These are phyloP conservation scores for Coemansia javaensis DNA, from an alignment of 192 early-diverging fungal species.

Conservation along the genomic window DNA sequence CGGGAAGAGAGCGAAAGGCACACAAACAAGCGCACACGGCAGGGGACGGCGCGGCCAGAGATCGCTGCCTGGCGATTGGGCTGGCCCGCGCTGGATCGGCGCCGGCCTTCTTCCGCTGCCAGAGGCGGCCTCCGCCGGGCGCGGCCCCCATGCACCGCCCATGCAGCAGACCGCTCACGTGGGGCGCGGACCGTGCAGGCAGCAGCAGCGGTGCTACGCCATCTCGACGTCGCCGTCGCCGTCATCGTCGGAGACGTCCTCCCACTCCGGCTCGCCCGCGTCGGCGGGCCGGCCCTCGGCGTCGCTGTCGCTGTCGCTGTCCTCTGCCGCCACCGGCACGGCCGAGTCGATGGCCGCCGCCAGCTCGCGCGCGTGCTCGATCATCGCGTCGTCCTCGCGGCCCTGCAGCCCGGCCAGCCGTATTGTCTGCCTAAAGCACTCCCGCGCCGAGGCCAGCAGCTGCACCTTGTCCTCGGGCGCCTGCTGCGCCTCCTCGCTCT, in stretches of 20 bases:
- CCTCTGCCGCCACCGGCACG: slow-evolving; percentile 47
- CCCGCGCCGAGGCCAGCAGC: slow-evolving; percentile 26
- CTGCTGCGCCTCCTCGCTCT: slow-evolving; percentile 69
- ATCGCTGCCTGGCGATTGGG: too few species aligned
- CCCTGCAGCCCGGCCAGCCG: slow-evolving; percentile 60
- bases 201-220: slow-evolving; percentile 9
- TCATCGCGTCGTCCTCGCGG: slow-evolving; percentile 62
- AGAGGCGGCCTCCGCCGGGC: too few species aligned
- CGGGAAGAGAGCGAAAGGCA: too few species aligned
- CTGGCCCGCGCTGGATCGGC: too few species aligned
- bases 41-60: too few species aligned
- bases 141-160: too few species aligned
- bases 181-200: too few species aligned
- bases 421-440: slow-evolving; percentile 38
- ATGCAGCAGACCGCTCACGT: too few species aligned
- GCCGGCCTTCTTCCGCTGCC: too few species aligned
- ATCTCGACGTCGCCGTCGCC: slow-evolving; percentile 50
- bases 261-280: slow-evolving; percentile 54
- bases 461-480: slow-evolving; percentile 21
- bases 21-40: too few species aligned
- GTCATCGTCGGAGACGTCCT: slow-evolving; percentile 43
- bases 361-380: slow-evolving; percentile 67
- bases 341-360: slow-evolving; percentile 55
- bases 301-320: slow-evolving; percentile 50
- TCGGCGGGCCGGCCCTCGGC: slow-evolving; percentile 22